Conservation (phyloP, 345 rosid species). For the Anacardium occidentale region DNA sequence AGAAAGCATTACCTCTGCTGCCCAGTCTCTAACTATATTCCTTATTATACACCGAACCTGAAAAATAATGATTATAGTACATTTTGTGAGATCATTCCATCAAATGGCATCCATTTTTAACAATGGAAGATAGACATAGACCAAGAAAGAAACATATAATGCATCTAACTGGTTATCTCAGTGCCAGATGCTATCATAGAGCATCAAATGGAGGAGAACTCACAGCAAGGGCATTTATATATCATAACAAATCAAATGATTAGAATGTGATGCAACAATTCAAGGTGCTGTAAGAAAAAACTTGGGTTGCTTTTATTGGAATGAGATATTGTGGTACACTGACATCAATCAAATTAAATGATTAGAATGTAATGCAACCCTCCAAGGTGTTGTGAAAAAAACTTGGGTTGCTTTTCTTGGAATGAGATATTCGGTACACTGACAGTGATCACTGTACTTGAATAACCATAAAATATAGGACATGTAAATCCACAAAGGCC, state of each 20-base stretch:
- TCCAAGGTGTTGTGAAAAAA: neutral
- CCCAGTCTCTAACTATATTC: slow-evolving; percentile 99
- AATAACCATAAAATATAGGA: neutral
- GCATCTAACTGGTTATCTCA: neutral
- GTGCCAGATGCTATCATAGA: neutral
- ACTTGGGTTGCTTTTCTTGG: neutral
- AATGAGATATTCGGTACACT: neutral
- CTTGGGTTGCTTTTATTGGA: neutral
- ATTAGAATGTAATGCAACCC: neutral
- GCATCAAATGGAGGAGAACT: neutral
- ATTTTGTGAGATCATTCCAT: neutral
- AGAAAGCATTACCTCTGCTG: slow-evolving; percentile 68
- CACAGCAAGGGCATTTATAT: neutral
- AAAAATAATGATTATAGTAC: slow-evolving; percentile 13
- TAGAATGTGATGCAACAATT: neutral
- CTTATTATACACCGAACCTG: slow-evolving; percentile 98
- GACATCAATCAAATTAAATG: neutral
- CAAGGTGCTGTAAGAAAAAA: neutral
- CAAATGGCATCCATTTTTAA: too few species aligned
- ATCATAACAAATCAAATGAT: neutral
- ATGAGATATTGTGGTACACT: neutral
- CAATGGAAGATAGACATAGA: neutral
- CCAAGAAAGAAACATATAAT: neutral
- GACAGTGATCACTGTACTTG: neutral
- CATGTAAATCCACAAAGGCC: neutral